These are phyloP conservation scores for Aureobasidium subglaciale DNA, from an alignment of 2,329 filamentous ascomycete genomes.

Conservation along the genomic window DNA sequence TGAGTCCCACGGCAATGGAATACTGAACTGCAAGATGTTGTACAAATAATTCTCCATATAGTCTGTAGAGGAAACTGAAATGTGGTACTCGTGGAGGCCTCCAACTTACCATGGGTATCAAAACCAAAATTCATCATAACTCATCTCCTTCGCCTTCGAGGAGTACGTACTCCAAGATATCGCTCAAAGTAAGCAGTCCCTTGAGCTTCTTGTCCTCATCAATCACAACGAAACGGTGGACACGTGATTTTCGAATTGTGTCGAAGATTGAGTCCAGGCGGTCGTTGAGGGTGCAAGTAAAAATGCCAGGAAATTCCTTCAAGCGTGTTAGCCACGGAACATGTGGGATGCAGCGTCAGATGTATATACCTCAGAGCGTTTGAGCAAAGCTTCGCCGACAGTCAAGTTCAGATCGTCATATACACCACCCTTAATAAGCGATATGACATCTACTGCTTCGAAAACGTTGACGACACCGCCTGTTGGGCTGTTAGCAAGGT, in stretches of 20 bases:
- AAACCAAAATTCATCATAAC: conserved; percentile 12
- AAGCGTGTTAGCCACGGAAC: conserved; percentile 20
- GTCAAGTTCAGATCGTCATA: conserved; percentile 85
- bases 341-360: not conserved
- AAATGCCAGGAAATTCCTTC: conserved; percentile 88
- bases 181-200: conserved; percentile 86
- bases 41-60: not conserved
- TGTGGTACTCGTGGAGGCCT: conserved; percentile 8
- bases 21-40: not conserved
- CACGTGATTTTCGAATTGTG: conserved; percentile 87
- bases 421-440: conserved; percentile 83
- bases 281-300: conserved; percentile 88
- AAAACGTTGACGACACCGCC: conserved; percentile 86
- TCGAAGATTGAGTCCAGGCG: conserved; percentile 93
- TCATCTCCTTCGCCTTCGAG: conserved; percentile 51
- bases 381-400: conserved; percentile 83
- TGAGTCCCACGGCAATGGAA: no score
- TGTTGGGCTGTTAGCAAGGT: conserved; percentile 23
- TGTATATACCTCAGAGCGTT: conserved; percentile 63
- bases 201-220: conserved; percentile 81
- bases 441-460: conserved; percentile 94
- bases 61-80: not conserved
- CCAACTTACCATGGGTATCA: conserved; percentile 14
- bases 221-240: conserved; percentile 87
- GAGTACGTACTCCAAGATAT: conserved; percentile 92